A percentile compares a stretch with the other conserved stretches of the same genome.
Conservation (phyloP, 1,284 basidiomycete species). For the Malassezia restricta region DNA sequence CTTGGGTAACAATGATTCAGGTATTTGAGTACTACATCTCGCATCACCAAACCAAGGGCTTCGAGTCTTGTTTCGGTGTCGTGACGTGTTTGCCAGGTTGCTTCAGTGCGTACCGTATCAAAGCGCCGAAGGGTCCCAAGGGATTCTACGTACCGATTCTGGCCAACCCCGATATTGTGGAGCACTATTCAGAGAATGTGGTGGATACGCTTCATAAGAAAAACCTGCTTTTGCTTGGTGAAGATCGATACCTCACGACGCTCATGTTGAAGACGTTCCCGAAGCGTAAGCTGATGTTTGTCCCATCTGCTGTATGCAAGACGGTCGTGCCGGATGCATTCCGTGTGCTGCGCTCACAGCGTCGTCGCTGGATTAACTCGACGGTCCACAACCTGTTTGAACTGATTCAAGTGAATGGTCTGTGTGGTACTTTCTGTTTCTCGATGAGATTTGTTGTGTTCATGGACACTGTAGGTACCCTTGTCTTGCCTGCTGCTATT, state of each 20-base stretch:
- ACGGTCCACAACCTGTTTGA: constrained; percentile 50
- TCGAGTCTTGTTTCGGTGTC: constrained; percentile 49
- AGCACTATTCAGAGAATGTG: constrained; percentile 50
- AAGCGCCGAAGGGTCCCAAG: constrained; percentile 49
- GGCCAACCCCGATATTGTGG: constrained; percentile 49
- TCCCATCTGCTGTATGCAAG: constrained; percentile 50
- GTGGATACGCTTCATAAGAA: constrained; percentile 50
- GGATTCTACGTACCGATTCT: constrained; percentile 49
- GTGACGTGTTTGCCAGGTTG: constrained; percentile 50
- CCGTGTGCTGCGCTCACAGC: constrained; percentile 48
- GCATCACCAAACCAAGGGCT: constrained; percentile 67
- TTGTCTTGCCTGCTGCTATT: constrained; percentile 49
- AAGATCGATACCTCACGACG: constrained; percentile 50
- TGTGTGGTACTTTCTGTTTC: constrained; percentile 50
- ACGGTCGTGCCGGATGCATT: constrained; percentile 50
- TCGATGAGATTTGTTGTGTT: constrained; percentile 49
- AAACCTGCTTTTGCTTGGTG: constrained; percentile 49
- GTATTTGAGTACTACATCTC: constrained; percentile 98
- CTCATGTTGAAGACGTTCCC: constrained; percentile 51
- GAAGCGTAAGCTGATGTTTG: constrained; percentile 50
- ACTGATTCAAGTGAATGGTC: constrained; percentile 48
- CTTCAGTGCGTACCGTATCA: constrained; percentile 50
- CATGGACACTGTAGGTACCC: constrained; percentile 49
- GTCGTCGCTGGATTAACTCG: constrained; percentile 50
- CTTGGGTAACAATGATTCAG: constrained; percentile 51